Percentiles rank a stretch among this genome's conserved stretches.
Evolutionary conservation across 2,329 filamentous ascomycete genomes (phyloP).

Genomic region (Xylariales sp.): DNA sequence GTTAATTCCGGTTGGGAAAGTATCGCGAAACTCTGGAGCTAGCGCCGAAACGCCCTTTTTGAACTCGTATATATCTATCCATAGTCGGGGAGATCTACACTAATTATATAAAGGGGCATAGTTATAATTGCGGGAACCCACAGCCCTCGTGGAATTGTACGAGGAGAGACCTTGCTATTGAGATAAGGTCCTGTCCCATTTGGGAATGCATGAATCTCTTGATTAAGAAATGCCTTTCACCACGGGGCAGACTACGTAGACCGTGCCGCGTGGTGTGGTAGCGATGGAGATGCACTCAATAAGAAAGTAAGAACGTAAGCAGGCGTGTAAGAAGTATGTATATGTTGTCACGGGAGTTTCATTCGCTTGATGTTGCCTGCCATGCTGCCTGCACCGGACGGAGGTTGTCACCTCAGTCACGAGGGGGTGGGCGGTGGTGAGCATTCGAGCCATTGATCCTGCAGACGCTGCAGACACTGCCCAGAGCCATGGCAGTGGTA

Average conservation of each 20-base stretch:
- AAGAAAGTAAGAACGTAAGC: conserved; percentile 20
- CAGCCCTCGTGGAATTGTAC: conserved; percentile 2
- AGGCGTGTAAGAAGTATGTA: not conserved
- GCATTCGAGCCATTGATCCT: conserved; percentile 17
- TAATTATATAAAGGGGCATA: conserved; percentile 23
- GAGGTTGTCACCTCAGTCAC: conserved; percentile 30
- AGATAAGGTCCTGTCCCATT: not conserved
- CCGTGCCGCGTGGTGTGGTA: conserved; percentile 14
- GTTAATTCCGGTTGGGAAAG: not conserved
- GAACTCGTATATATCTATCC: not conserved
- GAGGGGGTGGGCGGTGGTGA: conserved; percentile 14
- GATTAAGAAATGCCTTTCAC: not conserved
- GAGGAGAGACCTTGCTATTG: conserved; percentile 8
- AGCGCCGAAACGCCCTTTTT: not conserved
- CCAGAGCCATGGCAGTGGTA: conserved; percentile 38
- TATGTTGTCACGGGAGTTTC: not conserved
- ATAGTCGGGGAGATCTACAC: conserved; percentile 28
- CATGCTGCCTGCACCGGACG: conserved; percentile 18
- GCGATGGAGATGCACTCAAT: conserved; percentile 18
- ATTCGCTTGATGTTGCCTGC: conserved; percentile 20
- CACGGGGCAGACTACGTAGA: conserved; percentile 17
- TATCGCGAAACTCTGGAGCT: not conserved
- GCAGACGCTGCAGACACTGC: conserved; percentile 29
- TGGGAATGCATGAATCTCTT: conserved; percentile 7
- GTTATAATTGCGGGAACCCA: conserved; percentile 5